Evolutionary conservation across 495 filamentous ascomycete species (phyloP).

Genomic region (Hypoxylon lienhwacheense): DNA sequence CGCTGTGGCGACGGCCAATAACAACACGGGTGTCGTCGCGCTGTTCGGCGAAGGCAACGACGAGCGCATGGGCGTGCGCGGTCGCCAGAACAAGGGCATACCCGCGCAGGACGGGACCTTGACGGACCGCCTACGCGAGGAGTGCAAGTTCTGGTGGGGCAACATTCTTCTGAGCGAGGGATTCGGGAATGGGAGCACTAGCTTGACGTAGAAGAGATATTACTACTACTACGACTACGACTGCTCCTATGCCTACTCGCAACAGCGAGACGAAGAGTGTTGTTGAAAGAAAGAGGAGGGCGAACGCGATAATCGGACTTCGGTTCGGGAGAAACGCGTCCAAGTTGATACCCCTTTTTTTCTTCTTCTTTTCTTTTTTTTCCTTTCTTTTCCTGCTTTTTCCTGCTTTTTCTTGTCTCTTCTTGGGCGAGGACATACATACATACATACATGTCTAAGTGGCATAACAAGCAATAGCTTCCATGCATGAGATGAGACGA

Average conservation of each 20-base stretch:
- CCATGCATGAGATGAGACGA: no score
- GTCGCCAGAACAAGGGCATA: constrained; percentile 44
- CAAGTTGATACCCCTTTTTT: no score
- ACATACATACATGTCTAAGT: no score
- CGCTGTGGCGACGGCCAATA: not conserved
- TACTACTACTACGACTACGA: not conserved
- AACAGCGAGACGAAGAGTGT: constrained; percentile 5
- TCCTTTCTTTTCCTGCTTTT: no score
- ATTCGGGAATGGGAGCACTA: constrained; percentile 38
- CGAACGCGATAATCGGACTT: no score
- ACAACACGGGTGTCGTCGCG: constrained; percentile 41
- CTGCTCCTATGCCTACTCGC: no score
- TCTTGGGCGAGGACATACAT: no score
- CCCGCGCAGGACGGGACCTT: constrained; percentile 46
- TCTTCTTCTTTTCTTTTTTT: no score
- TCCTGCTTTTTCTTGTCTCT: no score
- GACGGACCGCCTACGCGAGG: constrained; percentile 49
- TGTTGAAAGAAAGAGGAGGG: no score
- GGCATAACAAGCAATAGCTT: no score
- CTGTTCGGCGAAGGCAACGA: constrained; percentile 67
- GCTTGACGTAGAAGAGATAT: not conserved
- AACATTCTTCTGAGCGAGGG: constrained; percentile 48
- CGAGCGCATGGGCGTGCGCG: constrained; percentile 48
- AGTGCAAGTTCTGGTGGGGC: constrained; percentile 63
- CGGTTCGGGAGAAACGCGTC: no score